Conservation (phyloP, 768 basidiomycete genomes). For the Mycena indigotica region DNA sequence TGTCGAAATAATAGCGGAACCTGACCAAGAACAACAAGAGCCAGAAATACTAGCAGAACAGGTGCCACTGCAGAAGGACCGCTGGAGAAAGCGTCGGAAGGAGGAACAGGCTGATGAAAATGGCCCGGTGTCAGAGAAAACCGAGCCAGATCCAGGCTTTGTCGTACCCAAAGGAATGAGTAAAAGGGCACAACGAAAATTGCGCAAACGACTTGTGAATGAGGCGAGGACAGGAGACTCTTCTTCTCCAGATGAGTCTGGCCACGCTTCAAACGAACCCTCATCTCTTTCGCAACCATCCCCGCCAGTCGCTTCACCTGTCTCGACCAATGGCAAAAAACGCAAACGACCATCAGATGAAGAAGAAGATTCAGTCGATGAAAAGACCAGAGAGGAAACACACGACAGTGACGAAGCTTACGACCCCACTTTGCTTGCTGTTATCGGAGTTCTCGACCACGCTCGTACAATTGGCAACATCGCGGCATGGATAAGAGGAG, state of each 20-base stretch:
- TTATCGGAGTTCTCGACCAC: slow-evolving; percentile 51
- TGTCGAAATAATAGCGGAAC: slow-evolving; percentile 29
- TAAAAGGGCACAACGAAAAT: not conserved
- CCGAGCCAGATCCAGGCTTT: not conserved
- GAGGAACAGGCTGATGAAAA: slow-evolving; percentile 8
- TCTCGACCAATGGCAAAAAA: not conserved
- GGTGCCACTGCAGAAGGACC: slow-evolving; percentile 3
- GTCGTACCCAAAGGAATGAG: not conserved
- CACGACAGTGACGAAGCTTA: slow-evolving; percentile 26
- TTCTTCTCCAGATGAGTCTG: not conserved
- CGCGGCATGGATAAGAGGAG: slow-evolving; percentile 50
- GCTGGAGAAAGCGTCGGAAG: slow-evolving; percentile 23
- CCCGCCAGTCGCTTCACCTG: not conserved
- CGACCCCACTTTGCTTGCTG: slow-evolving; percentile 46
- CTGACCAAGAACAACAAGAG: slow-evolving; percentile 1
- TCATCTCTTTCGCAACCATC: not conserved
- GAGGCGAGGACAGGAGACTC: not conserved
- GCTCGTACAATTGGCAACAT: slow-evolving; percentile 48
- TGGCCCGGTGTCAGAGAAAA: slow-evolving; percentile 6
- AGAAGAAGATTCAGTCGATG: not conserved
- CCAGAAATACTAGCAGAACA: slow-evolving; percentile 15
- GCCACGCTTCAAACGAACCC: not conserved
- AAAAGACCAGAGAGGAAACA: not conserved
- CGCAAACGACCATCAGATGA: not conserved
- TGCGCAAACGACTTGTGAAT: not conserved